phyloP scores from a whole-genome alignment of 2,329 filamentous ascomycete species.

The Tolypocladium tundrense region DNA sequence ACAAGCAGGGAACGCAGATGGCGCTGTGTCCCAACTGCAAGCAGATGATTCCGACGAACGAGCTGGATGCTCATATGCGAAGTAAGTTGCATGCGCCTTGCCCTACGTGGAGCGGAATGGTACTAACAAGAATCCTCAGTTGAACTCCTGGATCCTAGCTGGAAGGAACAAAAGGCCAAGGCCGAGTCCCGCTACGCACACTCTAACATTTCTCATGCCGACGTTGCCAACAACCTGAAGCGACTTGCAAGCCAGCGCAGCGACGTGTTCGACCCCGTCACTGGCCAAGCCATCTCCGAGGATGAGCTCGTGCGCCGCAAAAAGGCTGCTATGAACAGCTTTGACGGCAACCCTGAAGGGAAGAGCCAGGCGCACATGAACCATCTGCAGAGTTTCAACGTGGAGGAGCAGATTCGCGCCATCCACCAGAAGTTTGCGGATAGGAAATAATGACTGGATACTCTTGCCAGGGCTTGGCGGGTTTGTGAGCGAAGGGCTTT shows the following conservation, averaged over 20 bases:
- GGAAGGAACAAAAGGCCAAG: slow-evolving; percentile 93
- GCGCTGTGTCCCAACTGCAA: slow-evolving; percentile 88
- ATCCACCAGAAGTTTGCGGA: slow-evolving; percentile 45
- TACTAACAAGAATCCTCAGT: slow-evolving; percentile 43
- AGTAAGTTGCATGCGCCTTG: slow-evolving; percentile 39
- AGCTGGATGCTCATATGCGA: slow-evolving; percentile 86
- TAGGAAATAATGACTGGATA: slow-evolving; percentile 18
- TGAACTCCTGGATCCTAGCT: slow-evolving; percentile 83
- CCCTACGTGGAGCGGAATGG: background rate
- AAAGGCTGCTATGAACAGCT: slow-evolving; percentile 54
- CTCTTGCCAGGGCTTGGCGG: background rate
- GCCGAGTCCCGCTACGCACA: slow-evolving; percentile 74
- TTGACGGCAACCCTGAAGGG: slow-evolving; percentile 55
- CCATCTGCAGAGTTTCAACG: slow-evolving; percentile 60
- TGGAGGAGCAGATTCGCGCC: slow-evolving; percentile 73
- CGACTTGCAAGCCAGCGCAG: slow-evolving; percentile 81
- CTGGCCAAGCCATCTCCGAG: slow-evolving; percentile 57
- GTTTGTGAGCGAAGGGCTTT: background rate
- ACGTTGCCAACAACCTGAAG: slow-evolving; percentile 91
- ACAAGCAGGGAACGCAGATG: slow-evolving; percentile 53
- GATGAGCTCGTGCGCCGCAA: slow-evolving; percentile 70
- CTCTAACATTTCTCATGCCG: slow-evolving; percentile 75
- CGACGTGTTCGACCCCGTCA: slow-evolving; percentile 73
- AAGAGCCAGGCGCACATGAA: slow-evolving; percentile 42
- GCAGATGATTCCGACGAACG: slow-evolving; percentile 75